These are phyloP conservation scores for Tetraselmis chui DNA, from an alignment of 139 green algal genomes.

Conservation along the genomic window DNA sequence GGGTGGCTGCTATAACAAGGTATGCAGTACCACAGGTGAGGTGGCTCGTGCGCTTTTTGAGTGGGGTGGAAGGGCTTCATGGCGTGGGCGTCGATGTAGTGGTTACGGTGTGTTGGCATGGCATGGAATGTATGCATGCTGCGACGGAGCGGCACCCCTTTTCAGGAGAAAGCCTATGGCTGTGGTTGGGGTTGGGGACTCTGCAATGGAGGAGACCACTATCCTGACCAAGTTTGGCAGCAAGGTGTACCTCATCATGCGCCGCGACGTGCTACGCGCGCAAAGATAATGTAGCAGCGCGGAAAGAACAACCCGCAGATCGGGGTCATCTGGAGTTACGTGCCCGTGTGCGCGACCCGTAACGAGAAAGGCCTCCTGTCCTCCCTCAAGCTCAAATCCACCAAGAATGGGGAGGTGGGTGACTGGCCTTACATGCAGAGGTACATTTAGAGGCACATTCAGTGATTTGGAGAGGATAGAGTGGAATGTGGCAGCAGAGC, in stretches of 20 bases:
- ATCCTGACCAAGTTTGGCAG: conserved; percentile 71
- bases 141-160: conserved; percentile 77
- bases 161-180: conserved; percentile 75
- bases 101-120: neutral
- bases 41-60: too few relatives aligned
- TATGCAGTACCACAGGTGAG: too few relatives aligned
- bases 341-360: conserved; percentile 10
- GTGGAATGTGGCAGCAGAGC: neutral
- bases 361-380: conserved; percentile 8
- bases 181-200: conserved; percentile 75
- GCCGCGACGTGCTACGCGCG: conserved; percentile 1
- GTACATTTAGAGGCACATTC: too few relatives aligned
- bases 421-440: too few relatives aligned
- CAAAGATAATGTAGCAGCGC: conserved; percentile 40
- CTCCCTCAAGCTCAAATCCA: neutral
- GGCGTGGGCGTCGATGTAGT: neutral
- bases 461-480: neutral
- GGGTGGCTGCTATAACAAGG: neutral
- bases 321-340: conserved; percentile 31
- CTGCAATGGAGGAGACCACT: conserved; percentile 70
- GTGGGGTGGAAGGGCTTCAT: too few relatives aligned
- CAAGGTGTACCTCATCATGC: conserved; percentile 21
- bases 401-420: neutral
- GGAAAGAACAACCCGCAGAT: conserved; percentile 75
- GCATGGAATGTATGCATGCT: conserved; percentile 66